These are phyloP conservation scores for Pythium aristosporum DNA, from an alignment of 352 stramenopile species.

Conservation along the genomic window DNA sequence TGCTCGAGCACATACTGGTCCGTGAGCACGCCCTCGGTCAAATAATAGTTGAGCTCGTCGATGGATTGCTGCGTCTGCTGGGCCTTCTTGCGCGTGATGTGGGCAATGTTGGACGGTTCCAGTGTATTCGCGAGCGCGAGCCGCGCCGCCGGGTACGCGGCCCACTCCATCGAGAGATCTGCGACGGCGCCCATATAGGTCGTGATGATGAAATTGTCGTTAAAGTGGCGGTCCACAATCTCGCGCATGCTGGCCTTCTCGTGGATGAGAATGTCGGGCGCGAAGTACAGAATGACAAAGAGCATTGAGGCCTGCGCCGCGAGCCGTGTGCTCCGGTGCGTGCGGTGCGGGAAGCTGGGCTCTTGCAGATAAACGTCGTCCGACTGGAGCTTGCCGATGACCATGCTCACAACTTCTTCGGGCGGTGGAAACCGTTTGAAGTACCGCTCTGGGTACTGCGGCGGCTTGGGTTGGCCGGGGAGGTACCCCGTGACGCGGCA, in stretches of 20 bases:
- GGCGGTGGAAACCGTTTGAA: constrained; percentile 87
- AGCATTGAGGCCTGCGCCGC: constrained; percentile 92
- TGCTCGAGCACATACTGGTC: constrained; percentile 95
- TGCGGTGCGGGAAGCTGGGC: constrained; percentile 90
- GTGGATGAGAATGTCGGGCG: constrained; percentile 89
- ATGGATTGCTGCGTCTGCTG: constrained; percentile 85
- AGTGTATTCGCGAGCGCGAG: constrained; percentile 91
- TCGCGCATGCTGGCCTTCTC: constrained; percentile 92
- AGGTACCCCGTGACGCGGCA: constrained; percentile 89
- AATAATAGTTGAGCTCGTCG: constrained; percentile 88
- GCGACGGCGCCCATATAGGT: constrained; percentile 95
- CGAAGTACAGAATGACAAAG: constrained; percentile 95
- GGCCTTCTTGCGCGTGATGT: constrained; percentile 88
- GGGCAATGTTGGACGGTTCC: constrained; percentile 80
- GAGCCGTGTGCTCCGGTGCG: constrained; percentile 90
- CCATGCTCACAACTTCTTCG: constrained; percentile 89
- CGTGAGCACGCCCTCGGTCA: constrained; percentile 91
- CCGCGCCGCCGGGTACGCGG: constrained; percentile 84
- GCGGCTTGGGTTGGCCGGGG: constrained; percentile 78
- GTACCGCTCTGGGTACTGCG: constrained; percentile 86
- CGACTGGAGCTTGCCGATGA: constrained; percentile 92
- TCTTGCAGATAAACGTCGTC: constrained; percentile 95
- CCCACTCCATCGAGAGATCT: constrained; percentile 93
- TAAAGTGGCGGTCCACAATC: constrained; percentile 95
- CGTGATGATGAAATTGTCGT: constrained; percentile 95